Conservation (phyloP, 225 moss, liverwort and hornwort species). For the Antitrichia curtipendula region DNA sequence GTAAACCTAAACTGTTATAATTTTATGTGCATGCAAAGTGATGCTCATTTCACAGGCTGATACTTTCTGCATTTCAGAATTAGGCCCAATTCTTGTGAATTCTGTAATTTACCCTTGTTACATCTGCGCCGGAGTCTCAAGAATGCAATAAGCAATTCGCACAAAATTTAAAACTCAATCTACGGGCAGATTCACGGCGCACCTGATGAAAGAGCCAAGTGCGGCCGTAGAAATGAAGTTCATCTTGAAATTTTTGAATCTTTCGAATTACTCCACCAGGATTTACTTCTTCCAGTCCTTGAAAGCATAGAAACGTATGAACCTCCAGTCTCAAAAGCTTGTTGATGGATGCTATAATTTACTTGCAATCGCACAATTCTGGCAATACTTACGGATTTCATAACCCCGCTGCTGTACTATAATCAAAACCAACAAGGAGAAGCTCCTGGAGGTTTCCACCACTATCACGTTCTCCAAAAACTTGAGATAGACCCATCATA, state of each 20-base stretch:
- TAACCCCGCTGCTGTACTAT: rapidly evolving
- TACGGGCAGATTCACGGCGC: not conserved
- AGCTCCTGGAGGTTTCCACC: too few relatives aligned
- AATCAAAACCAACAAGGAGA: too few relatives aligned
- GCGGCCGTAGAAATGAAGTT: too few relatives aligned
- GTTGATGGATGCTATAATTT: too few relatives aligned
- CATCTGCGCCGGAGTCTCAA: not conserved
- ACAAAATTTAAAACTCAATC: not conserved
- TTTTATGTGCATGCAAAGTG: too few relatives aligned
- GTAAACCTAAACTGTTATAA: rapidly evolving
- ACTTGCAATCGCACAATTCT: too few relatives aligned
- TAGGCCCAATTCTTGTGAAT: not conserved
- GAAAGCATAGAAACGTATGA: not conserved
- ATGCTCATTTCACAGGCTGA: too few relatives aligned
- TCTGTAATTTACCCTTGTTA: not conserved
- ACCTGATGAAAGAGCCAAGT: not conserved
- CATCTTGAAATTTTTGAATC: not conserved
- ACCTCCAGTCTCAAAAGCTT: not conserved
- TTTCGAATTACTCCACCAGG: not conserved
- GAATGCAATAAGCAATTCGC: not conserved
- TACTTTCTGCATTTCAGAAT: too few relatives aligned
- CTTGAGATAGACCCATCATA: not conserved
- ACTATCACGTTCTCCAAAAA: not conserved
- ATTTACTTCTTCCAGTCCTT: too few relatives aligned
- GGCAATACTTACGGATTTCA: too few relatives aligned